Evolutionary conservation across 192 early-diverging fungal species (phyloP).

Genomic region (Mortierella antarctica): DNA sequence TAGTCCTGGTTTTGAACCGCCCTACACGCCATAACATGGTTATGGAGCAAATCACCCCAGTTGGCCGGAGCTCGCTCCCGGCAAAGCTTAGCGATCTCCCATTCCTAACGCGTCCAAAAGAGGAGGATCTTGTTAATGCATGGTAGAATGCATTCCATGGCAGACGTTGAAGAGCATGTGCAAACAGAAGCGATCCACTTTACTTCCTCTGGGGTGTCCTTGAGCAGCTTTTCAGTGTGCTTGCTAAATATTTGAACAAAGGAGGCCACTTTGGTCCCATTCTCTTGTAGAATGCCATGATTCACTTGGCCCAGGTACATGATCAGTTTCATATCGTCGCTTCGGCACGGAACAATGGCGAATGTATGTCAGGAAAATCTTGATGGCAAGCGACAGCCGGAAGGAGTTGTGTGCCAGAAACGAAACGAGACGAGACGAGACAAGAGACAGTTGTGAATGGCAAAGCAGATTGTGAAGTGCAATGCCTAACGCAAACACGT

Average conservation of each 20-base stretch:
- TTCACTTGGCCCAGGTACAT: constrained; percentile 42
- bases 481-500: too few species aligned
- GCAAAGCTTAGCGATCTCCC: constrained; percentile 21
- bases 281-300: constrained; percentile 23
- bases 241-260: constrained; percentile 22
- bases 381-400: too few species aligned
- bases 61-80: constrained; percentile 33
- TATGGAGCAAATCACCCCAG: constrained; percentile 60
- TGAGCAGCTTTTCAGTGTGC: constrained; percentile 27
- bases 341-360: too few species aligned
- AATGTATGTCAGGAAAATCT: too few species aligned
- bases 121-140: neutral
- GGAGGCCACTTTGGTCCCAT: constrained; percentile 26
- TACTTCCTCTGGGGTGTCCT: constrained; percentile 27
- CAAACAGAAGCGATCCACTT: neutral
- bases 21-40: constrained; percentile 54
- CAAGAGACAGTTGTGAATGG: too few species aligned
- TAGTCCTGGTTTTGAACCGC: constrained; percentile 35
- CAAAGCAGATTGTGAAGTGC: too few species aligned
- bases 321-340: constrained; percentile 17
- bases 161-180: neutral
- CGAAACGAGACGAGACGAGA: too few species aligned
- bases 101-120: neutral
- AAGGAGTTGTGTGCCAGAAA: too few species aligned
- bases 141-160: neutral